Evolutionary conservation across 352 stramenopile species (phyloP).

Genomic region (Pythium vanterpoolii): DNA sequence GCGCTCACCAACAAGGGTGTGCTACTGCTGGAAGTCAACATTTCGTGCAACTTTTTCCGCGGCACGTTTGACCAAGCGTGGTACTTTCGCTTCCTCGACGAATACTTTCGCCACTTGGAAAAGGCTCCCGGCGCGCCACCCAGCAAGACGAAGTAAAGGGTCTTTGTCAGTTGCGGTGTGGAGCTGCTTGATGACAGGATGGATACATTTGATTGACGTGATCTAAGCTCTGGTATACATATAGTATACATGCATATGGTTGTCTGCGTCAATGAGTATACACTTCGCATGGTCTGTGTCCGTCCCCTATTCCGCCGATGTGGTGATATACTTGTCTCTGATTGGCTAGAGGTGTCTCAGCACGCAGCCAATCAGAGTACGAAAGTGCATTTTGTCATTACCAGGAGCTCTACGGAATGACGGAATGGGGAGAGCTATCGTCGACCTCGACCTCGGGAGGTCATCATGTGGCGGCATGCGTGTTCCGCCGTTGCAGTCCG

Average conservation of each 20-base stretch:
- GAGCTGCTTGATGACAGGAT: slow-evolving; percentile 8
- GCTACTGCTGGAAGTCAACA: slow-evolving; percentile 89
- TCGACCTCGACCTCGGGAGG: background rate
- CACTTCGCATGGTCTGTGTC: background rate
- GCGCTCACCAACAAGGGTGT: slow-evolving; percentile 89
- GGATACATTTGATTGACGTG: slow-evolving; percentile 12
- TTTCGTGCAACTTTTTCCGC: slow-evolving; percentile 95
- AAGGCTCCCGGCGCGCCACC: slow-evolving; percentile 38
- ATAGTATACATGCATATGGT: slow-evolving; percentile 13
- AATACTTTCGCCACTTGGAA: slow-evolving; percentile 81
- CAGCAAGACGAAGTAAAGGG: slow-evolving; percentile 39
- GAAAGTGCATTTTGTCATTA: slow-evolving; percentile 9
- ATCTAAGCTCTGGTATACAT: slow-evolving; percentile 7
- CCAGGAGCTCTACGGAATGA: slow-evolving; percentile 7
- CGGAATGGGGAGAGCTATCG: background rate
- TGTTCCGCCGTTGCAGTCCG: slow-evolving; percentile 17
- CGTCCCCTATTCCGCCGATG: slow-evolving; percentile 22
- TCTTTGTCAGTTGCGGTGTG: background rate
- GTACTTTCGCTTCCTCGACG: slow-evolving; percentile 87
- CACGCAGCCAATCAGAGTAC: slow-evolving; percentile 7
- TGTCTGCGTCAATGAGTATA: slow-evolving; percentile 5
- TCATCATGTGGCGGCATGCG: background rate
- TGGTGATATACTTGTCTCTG: background rate
- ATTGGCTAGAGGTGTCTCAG: slow-evolving; percentile 7
- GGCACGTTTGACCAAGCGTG: slow-evolving; percentile 85